phyloP scores from a whole-genome alignment of 2,329 filamentous ascomycete genomes.

The Colletotrichum sp. region DNA sequence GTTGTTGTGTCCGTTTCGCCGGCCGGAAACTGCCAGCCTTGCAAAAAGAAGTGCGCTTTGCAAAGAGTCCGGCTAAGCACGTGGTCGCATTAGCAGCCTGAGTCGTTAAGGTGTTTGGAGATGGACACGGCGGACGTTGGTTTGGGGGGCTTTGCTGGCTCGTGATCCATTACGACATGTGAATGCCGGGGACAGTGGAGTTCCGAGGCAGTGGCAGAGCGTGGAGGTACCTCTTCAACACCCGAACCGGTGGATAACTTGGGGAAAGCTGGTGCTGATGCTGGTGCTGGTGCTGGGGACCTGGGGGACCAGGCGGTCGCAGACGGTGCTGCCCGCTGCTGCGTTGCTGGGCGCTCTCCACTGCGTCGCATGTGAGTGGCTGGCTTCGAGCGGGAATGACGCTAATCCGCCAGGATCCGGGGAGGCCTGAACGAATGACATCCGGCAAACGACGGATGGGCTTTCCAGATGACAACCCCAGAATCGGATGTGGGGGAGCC shows the following conservation, averaged over 20 bases:
- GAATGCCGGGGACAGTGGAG: constrained; percentile 19
- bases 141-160: constrained; percentile 8
- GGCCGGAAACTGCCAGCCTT: neutral
- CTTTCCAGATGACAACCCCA: neutral
- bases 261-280: constrained; percentile 11
- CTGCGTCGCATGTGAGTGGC: constrained; percentile 12
- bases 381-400: constrained; percentile 3
- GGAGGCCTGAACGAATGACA: constrained; percentile 1
- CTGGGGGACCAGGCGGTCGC: neutral
- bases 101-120: constrained; percentile 10
- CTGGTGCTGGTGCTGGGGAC: neutral
- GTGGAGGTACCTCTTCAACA: neutral
- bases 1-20: neutral
- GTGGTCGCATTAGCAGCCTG: constrained; percentile 14
- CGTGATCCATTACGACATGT: constrained; percentile 23
- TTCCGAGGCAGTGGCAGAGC: constrained; percentile 17
- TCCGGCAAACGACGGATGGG: neutral
- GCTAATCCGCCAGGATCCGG: constrained; percentile 1
- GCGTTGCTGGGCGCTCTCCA: neutral
- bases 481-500: neutral
- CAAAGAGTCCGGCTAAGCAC: constrained; percentile 2
- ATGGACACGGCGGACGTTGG: neutral
- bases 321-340: neutral
- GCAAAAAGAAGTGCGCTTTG: neutral
- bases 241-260: constrained; percentile 21